These are phyloP conservation scores for Nemania abortiva DNA, from an alignment of 2,329 filamentous ascomycete genomes.

Conservation along the genomic window DNA sequence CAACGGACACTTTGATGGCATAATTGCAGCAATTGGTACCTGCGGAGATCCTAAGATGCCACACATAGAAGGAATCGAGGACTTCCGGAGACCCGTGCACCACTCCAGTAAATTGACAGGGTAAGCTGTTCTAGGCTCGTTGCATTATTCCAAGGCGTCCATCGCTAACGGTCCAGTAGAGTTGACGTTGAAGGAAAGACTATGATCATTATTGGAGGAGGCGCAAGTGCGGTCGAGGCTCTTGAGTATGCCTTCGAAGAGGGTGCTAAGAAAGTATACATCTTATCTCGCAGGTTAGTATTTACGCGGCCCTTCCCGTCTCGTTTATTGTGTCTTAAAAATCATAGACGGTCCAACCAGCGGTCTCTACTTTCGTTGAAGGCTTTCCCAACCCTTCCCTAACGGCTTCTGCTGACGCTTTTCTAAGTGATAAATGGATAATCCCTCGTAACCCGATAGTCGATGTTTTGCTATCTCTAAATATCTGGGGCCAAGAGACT, in stretches of 20 bases:
- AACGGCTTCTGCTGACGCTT: neutral
- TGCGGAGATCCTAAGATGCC: conserved; percentile 84
- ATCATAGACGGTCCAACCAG: neutral
- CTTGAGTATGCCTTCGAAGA: conserved; percentile 80
- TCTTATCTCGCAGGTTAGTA: conserved; percentile 69
- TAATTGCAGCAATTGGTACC: conserved; percentile 82
- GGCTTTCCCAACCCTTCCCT: neutral
- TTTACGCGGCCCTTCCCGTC: neutral
- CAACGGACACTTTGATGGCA: conserved; percentile 80
- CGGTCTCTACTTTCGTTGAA: neutral
- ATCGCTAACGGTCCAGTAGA: conserved; percentile 53
- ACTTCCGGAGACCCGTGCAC: conserved; percentile 77
- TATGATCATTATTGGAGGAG: conserved; percentile 81
- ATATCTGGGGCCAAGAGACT: conserved; percentile 84
- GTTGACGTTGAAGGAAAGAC: conserved; percentile 80
- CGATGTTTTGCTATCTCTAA: conserved; percentile 78
- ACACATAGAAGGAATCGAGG: conserved; percentile 74
- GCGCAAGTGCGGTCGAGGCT: conserved; percentile 84
- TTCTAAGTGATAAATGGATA: conserved; percentile 82
- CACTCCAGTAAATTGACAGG: conserved; percentile 82
- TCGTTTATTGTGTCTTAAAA: neutral
- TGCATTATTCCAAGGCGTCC: too few relatives aligned
- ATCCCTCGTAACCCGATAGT: conserved; percentile 83
- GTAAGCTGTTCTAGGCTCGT: conserved; percentile 45
- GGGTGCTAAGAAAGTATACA: conserved; percentile 75